A percentile compares a stretch with the other conserved stretches of the same genome.
Conservation (phyloP, 2,329 filamentous ascomycete genomes). For the Epichloe uncinata region DNA sequence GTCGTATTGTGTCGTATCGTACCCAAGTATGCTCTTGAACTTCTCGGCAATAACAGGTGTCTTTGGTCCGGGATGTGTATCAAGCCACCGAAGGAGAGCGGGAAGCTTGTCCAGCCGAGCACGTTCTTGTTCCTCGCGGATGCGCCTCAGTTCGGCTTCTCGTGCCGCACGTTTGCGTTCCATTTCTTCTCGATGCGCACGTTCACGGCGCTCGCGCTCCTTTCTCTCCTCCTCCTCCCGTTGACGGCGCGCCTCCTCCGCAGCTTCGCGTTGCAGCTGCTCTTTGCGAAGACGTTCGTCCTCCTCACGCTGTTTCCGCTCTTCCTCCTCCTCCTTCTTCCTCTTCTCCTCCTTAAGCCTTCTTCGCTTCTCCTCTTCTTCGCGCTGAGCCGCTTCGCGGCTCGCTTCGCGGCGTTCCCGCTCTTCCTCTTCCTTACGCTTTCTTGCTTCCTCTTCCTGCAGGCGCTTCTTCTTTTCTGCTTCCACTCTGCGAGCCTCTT, state of each 20-base stretch:
- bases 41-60: slow-evolving; percentile 34
- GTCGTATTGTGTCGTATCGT: slow-evolving; percentile 49
- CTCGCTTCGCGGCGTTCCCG: slow-evolving; percentile 22
- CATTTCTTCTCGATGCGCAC: slow-evolving; percentile 29
- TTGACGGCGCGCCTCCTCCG: slow-evolving; percentile 34
- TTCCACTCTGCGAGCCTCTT: slow-evolving; percentile 19
- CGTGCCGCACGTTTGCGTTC: slow-evolving; percentile 35
- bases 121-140: slow-evolving; percentile 41
- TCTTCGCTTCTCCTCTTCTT: slow-evolving; percentile 23
- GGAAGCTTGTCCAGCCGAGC: slow-evolving; percentile 43
- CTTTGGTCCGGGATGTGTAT: slow-evolving; percentile 38
- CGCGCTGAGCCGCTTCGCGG: slow-evolving; percentile 20
- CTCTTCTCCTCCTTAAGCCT: slow-evolving; percentile 26
- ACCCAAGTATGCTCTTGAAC: slow-evolving; percentile 47
- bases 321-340: slow-evolving; percentile 24
- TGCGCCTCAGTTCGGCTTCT: slow-evolving; percentile 37
- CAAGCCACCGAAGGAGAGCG: slow-evolving; percentile 47
- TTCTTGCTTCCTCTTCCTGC: slow-evolving; percentile 21
- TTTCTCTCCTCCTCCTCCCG: slow-evolving; percentile 39
- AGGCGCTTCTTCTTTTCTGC: slow-evolving; percentile 19
- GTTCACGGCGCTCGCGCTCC: slow-evolving; percentile 35
- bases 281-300: slow-evolving; percentile 32
- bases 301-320: slow-evolving; percentile 27
- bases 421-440: slow-evolving; percentile 18
- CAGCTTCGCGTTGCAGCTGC: slow-evolving; percentile 33